These are phyloP conservation scores for Ophiostoma pallidulum DNA, from an alignment of 2,329 filamentous ascomycete species.

Conservation along the genomic window DNA sequence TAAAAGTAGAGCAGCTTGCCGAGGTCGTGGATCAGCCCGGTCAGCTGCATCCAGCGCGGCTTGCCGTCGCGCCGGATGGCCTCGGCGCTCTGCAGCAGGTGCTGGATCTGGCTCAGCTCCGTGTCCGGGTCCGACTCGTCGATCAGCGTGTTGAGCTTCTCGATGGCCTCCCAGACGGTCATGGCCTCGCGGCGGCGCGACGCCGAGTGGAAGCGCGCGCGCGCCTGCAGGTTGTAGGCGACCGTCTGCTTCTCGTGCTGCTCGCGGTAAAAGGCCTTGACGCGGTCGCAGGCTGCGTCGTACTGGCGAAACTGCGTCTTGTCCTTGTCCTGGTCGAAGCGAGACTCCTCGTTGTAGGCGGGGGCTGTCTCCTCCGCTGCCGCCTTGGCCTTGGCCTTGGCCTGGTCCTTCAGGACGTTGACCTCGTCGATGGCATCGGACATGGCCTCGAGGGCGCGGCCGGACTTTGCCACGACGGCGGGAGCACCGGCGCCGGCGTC, in stretches of 20 bases:
- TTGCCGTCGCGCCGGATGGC: slow-evolving; percentile 79
- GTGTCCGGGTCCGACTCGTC: slow-evolving; percentile 91
- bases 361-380: slow-evolving; percentile 4
- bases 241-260: slow-evolving; percentile 65
- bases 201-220: slow-evolving; percentile 58
- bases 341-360: slow-evolving; percentile 16
- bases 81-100: slow-evolving; percentile 80
- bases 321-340: slow-evolving; percentile 27
- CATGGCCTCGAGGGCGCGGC: slow-evolving; percentile 24
- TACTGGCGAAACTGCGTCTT: slow-evolving; percentile 52
- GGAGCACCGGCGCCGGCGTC: slow-evolving; percentile 9
- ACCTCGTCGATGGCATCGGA: slow-evolving; percentile 28
- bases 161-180: slow-evolving; percentile 85
- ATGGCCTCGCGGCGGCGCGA: slow-evolving; percentile 57
- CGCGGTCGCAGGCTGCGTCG: slow-evolving; percentile 70
- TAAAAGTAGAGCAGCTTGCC: slow-evolving; percentile 76
- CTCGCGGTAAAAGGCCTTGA: slow-evolving; percentile 77
- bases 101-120: slow-evolving; percentile 77
- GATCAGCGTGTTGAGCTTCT: slow-evolving; percentile 83
- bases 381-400: too few relatives aligned
- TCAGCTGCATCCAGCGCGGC: slow-evolving; percentile 73
- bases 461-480: slow-evolving; percentile 10
- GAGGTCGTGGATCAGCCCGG: slow-evolving; percentile 68
- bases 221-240: slow-evolving; percentile 74
- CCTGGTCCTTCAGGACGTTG: slow-evolving; percentile 24